These are phyloP conservation scores for Rutstroemia sp. DNA, from an alignment of 2,329 filamentous ascomycete species.

Conservation along the genomic window DNA sequence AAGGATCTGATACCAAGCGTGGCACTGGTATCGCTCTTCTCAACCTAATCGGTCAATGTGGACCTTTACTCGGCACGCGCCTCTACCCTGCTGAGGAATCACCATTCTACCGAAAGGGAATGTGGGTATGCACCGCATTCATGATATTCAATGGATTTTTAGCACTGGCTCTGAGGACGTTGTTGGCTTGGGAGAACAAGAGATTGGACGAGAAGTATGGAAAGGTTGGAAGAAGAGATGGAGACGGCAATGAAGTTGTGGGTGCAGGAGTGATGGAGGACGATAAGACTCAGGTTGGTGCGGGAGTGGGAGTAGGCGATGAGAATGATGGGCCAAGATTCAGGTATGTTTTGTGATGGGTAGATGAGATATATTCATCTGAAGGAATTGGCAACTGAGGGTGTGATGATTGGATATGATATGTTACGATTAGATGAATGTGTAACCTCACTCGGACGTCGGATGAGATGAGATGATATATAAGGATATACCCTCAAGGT, in stretches of 20 bases:
- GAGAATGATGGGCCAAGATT: constrained; percentile 25
- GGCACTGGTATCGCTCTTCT: constrained; percentile 60
- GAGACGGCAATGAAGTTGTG: background rate
- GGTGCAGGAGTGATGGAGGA: background rate
- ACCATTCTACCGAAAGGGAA: constrained; percentile 46
- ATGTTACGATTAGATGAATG: background rate
- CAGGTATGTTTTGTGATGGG: constrained; percentile 19
- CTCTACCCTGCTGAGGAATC: constrained; percentile 47
- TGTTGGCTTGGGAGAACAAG: constrained; percentile 53
- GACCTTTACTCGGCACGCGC: constrained; percentile 55
- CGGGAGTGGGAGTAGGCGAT: constrained; percentile 9
- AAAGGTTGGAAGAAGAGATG: constrained; percentile 7
- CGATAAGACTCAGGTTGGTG: background rate
- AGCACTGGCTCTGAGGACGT: constrained; percentile 43
- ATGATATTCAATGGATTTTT: constrained; percentile 52
- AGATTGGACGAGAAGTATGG: constrained; percentile 43
- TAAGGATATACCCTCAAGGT: too few relatives aligned
- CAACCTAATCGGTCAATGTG: constrained; percentile 60
- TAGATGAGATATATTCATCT: background rate
- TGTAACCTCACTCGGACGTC: too few relatives aligned
- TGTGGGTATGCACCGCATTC: constrained; percentile 52
- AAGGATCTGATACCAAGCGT: constrained; percentile 59
- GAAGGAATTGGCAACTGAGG: too few relatives aligned
- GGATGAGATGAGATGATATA: too few relatives aligned
- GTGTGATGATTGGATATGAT: background rate